These are phyloP conservation scores for Pterulicium gracile DNA, from an alignment of 1,284 basidiomycete genomes.

Conservation along the genomic window DNA sequence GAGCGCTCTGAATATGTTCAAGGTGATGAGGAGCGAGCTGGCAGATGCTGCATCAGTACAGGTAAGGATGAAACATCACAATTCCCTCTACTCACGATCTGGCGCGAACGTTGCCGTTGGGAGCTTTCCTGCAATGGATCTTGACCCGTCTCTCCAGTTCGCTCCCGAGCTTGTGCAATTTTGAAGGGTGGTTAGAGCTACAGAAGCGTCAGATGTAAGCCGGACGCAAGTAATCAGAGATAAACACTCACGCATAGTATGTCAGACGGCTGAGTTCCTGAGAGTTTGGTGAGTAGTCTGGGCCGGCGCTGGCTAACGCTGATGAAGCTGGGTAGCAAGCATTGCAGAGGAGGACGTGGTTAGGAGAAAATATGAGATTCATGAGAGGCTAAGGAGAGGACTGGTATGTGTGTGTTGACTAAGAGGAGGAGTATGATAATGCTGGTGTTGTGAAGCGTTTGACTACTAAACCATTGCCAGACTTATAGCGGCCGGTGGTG, in stretches of 20 bases:
- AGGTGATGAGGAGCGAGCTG: conserved; percentile 79
- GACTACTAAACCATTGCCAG: no score
- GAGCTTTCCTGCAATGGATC: conserved; percentile 59
- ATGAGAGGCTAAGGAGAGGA: conserved; percentile 16
- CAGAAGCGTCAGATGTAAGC: conserved; percentile 1
- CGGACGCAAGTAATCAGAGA: not conserved
- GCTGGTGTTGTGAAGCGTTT: conserved; percentile 7
- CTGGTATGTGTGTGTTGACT: not conserved
- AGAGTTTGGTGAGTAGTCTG: conserved; percentile 77
- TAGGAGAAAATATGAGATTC: conserved; percentile 64
- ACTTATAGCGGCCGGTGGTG: not conserved
- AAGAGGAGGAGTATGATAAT: conserved; percentile 12
- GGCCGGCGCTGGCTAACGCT: conserved; percentile 62
- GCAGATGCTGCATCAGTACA: conserved; percentile 3
- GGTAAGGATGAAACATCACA: conserved; percentile 1
- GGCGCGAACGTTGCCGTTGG: conserved; percentile 62
- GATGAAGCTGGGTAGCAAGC: conserved; percentile 88
- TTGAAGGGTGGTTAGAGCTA: conserved; percentile 73
- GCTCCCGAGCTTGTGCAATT: conserved; percentile 76
- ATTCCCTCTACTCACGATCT: conserved; percentile 55
- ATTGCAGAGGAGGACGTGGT: conserved; percentile 79
- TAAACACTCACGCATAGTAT: conserved; percentile 64
- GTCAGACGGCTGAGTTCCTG: conserved; percentile 89
- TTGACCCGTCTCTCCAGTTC: conserved; percentile 76
- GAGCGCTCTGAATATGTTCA: conserved; percentile 77